phyloP scores from a whole-genome alignment of 1,139 yeast species.

The Candida gigantensis region DNA sequence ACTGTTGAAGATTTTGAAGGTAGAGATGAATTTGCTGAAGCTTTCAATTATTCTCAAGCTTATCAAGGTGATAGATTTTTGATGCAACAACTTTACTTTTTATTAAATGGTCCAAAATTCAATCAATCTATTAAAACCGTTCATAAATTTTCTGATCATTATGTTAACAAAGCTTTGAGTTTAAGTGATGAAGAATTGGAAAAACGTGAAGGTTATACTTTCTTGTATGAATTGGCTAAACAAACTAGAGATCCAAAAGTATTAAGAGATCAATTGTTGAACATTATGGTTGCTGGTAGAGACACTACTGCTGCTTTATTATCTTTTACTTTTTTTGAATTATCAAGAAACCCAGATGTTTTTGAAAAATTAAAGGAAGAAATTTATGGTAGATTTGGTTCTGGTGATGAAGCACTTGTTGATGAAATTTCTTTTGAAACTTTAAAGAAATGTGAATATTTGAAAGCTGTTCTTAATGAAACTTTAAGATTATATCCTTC shows the following conservation, averaged over 20 bases:
- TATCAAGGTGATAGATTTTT: slow-evolving; percentile 28
- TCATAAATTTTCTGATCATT: slow-evolving; percentile 37
- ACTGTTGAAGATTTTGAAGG: slow-evolving; percentile 12
- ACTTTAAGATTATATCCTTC: slow-evolving; percentile 53
- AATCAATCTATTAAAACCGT: slow-evolving; percentile 27
- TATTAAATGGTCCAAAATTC: slow-evolving; percentile 33
- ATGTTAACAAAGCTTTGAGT: slow-evolving; percentile 31
- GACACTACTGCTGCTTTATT: slow-evolving; percentile 60
- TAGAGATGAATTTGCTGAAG: slow-evolving; percentile 18
- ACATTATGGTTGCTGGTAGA: slow-evolving; percentile 55
- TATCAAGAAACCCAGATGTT: slow-evolving; percentile 44
- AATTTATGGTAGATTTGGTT: slow-evolving; percentile 34
- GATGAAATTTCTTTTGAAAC: slow-evolving; percentile 40
- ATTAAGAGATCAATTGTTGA: slow-evolving; percentile 52
- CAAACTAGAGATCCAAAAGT: slow-evolving; percentile 49
- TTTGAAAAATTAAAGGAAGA: slow-evolving; percentile 37
- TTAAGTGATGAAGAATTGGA: slow-evolving; percentile 37
- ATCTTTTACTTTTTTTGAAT: slow-evolving; percentile 46
- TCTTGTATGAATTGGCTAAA: slow-evolving; percentile 51
- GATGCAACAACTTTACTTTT: slow-evolving; percentile 28
- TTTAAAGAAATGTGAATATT: slow-evolving; percentile 49
- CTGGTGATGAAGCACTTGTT: slow-evolving; percentile 23
- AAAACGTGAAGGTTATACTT: slow-evolving; percentile 43
- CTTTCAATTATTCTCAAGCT: slow-evolving; percentile 35
- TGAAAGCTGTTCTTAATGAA: slow-evolving; percentile 51